Conservation (phyloP, 78 protist species). For the Trichosphaerium sp. region DNA sequence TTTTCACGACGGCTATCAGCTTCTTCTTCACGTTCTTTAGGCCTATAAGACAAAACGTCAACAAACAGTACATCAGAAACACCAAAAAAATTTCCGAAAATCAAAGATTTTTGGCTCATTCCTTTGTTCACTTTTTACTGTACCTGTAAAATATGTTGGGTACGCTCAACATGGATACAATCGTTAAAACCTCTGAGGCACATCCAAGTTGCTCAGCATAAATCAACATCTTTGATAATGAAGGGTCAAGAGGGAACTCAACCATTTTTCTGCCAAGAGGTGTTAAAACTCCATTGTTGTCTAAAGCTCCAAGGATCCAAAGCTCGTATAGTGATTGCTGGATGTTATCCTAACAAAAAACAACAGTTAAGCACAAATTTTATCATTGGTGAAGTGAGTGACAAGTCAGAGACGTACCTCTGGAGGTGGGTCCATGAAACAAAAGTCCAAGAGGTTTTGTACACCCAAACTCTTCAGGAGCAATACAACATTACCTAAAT, state of each 20-base stretch:
- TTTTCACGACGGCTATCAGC: slow-evolving; percentile 71
- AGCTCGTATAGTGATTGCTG: slow-evolving; percentile 84
- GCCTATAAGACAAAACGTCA: too few species aligned
- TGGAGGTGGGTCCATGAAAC: slow-evolving; percentile 99
- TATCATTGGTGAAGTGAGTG: not conserved
- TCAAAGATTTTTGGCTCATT: too few species aligned
- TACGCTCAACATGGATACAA: slow-evolving; percentile 83
- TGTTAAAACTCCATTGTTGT: slow-evolving; percentile 78
- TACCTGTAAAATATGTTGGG: slow-evolving; percentile 74
- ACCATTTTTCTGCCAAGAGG: slow-evolving; percentile 58
- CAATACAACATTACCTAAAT: slow-evolving; percentile 85
- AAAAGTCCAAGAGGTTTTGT: slow-evolving; percentile 76
- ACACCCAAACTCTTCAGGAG: slow-evolving; percentile 93
- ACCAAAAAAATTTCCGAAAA: too few species aligned
- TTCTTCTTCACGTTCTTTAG: slow-evolving; percentile 81
- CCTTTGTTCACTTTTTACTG: too few species aligned
- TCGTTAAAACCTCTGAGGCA: slow-evolving; percentile 58
- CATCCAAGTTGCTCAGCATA: slow-evolving; percentile 33
- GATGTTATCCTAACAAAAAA: slow-evolving; percentile 76
- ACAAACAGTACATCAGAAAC: too few species aligned
- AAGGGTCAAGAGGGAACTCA: slow-evolving; percentile 96
- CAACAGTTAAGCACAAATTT: not conserved
- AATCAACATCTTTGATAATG: slow-evolving; percentile 84
- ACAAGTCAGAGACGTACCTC: slow-evolving; percentile 5
- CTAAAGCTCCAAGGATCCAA: slow-evolving; percentile 96